Evolutionary conservation across 257 asterid genomes (phyloP).

Genomic region (Nicotiana paniculata): DNA sequence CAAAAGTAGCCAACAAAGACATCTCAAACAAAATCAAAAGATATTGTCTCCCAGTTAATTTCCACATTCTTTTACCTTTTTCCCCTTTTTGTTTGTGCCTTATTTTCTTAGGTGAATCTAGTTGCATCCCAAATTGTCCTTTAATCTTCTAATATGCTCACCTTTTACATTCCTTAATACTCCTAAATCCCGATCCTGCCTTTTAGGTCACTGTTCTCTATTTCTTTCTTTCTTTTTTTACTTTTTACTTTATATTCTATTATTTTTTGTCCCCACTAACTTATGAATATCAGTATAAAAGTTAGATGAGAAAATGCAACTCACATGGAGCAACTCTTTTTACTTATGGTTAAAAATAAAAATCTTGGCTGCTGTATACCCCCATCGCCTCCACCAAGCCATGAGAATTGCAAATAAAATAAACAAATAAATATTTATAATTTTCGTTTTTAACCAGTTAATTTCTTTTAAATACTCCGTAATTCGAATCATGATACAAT

Average conservation of each 20-base stretch:
- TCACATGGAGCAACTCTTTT: slow-evolving; percentile 13
- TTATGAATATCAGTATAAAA: background rate
- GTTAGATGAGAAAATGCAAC: background rate
- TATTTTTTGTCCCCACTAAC: slow-evolving; percentile 1
- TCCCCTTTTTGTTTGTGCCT: slow-evolving; percentile 3
- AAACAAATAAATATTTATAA: background rate
- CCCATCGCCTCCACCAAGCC: background rate
- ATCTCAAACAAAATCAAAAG: slow-evolving; percentile 39
- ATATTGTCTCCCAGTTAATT: slow-evolving; percentile 36
- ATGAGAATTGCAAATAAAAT: background rate
- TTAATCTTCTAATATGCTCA: slow-evolving; percentile 27
- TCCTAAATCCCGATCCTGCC: slow-evolving; percentile 13
- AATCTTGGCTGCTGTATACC: slow-evolving; percentile 5
- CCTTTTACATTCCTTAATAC: slow-evolving; percentile 8
- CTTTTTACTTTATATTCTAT: background rate
- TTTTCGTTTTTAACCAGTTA: background rate
- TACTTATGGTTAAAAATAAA: background rate
- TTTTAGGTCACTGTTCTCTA: slow-evolving; percentile 12
- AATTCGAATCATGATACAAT: background rate
- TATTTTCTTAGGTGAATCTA: slow-evolving; percentile 19
- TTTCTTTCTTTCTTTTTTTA: background rate
- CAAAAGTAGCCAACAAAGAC: slow-evolving; percentile 29
- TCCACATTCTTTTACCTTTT: slow-evolving; percentile 26
- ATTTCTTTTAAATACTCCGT: background rate
- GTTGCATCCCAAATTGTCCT: slow-evolving; percentile 5